These are phyloP conservation scores for Aureobasidium sp. DNA, from an alignment of 2,329 filamentous ascomycete genomes.

Conservation along the genomic window DNA sequence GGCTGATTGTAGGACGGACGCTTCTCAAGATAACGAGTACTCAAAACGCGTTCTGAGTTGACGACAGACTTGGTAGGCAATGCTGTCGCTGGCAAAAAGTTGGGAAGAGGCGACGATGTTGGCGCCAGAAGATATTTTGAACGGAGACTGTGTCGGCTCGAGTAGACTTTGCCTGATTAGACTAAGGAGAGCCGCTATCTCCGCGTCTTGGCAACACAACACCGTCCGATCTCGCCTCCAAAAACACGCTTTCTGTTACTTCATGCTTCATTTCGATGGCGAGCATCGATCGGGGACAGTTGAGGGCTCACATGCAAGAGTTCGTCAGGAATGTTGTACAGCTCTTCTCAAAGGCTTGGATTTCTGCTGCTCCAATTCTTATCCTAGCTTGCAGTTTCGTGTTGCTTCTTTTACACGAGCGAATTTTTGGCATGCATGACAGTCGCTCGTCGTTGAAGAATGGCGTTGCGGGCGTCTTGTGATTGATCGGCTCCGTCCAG, in stretches of 20 bases:
- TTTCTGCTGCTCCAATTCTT: too few relatives aligned
- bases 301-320: background rate
- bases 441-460: background rate
- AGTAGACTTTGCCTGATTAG: background rate
- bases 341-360: too few relatives aligned
- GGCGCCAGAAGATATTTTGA: slow-evolving; percentile 11
- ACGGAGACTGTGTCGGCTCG: slow-evolving; percentile 4
- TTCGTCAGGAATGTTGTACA: too few relatives aligned
- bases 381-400: background rate
- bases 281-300: background rate
- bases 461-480: slow-evolving; percentile 13
- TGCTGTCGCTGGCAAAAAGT: background rate
- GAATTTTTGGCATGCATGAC: background rate
- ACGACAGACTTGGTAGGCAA: background rate
- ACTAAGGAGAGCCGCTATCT: background rate
- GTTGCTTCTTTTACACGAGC: background rate
- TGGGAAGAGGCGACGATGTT: slow-evolving; percentile 9
- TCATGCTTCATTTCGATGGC: slow-evolving; percentile 13
- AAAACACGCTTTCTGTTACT: background rate
- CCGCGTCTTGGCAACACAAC: background rate
- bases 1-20: background rate
- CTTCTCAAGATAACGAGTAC: background rate
- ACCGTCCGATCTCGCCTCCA: slow-evolving; percentile 3
- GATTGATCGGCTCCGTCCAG: slow-evolving; percentile 10
- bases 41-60: background rate